Evolutionary conservation across 345 rosid species (phyloP), one percentile per base, ranked within the genome.

Genomic region (Camelina hispida): DNA sequence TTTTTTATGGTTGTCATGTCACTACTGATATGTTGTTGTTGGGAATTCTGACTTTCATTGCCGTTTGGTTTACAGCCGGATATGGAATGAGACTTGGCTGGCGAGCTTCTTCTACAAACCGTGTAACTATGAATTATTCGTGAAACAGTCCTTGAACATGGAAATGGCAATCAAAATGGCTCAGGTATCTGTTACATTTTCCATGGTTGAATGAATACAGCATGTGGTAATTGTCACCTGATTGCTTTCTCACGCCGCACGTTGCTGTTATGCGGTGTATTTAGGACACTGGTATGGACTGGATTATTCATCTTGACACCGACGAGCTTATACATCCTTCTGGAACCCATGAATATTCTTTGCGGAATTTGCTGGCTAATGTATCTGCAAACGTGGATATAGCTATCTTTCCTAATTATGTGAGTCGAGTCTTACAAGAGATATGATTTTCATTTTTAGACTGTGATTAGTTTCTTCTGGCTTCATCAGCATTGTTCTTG

Each of bases 21-120:
- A 20, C 57, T 28, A 17, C 14, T 59, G 8, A 46, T 58, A 6
- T 5, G 44, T 17, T 53, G n/a, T n/a, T 68, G 20, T 32, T 38
- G 25, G 1, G 48, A 56, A n/a, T n/a, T n/a, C n/a, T n/a, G n/a
- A n/a, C n/a, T 44, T 64, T 37, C 72, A 5, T 55, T 54, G 22
- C 11, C 20, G 55, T 76, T 78, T 69, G 66, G 73, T 62, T 47
- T 38, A 70, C 75, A 95, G 99, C 71, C 96, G 98, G 73, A 88
- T 95, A 23, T 95, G 99, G 99, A 90, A 92, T 16, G 98, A 95
- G 90, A 87, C 93, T 62, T 92, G 99, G 99, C 71, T 95, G 82
- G 53, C 94, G 20, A 86, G 81, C 88, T 95, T 95, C 87, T 95
- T 95, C 81, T 92, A 82, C 85, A 92, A 89, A 81, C 99, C 98